A percentile compares a stretch with the other conserved stretches of the same genome.
Evolutionary conservation across 2,329 filamentous ascomycete genomes (phyloP).

Genomic region (Hypoxylon sp.): DNA sequence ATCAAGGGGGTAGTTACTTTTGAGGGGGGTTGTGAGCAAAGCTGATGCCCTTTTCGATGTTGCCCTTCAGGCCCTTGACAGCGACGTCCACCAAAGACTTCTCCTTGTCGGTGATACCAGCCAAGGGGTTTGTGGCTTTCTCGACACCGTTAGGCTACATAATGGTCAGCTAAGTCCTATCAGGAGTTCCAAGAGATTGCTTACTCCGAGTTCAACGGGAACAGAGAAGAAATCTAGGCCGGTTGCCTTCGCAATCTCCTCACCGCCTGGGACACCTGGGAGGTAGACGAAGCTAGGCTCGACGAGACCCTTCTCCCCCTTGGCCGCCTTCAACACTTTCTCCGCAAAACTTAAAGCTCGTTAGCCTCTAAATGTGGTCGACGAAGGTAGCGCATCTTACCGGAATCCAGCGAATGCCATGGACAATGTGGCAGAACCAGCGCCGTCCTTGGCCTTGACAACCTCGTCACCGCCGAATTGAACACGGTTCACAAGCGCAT

Average conservation of each 20-base stretch:
- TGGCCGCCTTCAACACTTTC: conserved; percentile 87
- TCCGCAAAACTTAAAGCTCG: conserved; percentile 80
- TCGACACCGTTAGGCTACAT: conserved; percentile 82
- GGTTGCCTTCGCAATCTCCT: conserved; percentile 84
- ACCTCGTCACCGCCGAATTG: conserved; percentile 99
- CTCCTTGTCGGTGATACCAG: conserved; percentile 84
- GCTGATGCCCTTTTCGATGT: conserved; percentile 93
- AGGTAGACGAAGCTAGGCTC: conserved; percentile 98
- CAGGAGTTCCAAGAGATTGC: conserved; percentile 51
- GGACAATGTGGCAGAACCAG: conserved; percentile 89
- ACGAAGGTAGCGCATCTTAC: conserved; percentile 59
- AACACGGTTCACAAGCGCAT: conserved; percentile 90
- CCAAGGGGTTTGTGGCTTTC: conserved; percentile 85
- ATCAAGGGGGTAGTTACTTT: conserved; percentile 74
- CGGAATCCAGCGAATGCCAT: conserved; percentile 97
- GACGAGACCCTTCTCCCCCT: conserved; percentile 91
- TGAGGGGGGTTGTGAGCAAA: conserved; percentile 90
- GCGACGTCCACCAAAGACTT: conserved; percentile 84
- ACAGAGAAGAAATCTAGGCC: conserved; percentile 96
- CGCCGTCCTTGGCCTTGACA: conserved; percentile 93
- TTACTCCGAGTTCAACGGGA: conserved; percentile 93
- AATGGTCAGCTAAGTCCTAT: conserved; percentile 37
- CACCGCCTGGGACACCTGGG: conserved; percentile 87
- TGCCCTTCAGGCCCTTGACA: conserved; percentile 84
- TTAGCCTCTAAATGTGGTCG: conserved; percentile 26